Conservation (phyloP, 768 basidiomycete genomes). For the Cubamyces lactineus region DNA sequence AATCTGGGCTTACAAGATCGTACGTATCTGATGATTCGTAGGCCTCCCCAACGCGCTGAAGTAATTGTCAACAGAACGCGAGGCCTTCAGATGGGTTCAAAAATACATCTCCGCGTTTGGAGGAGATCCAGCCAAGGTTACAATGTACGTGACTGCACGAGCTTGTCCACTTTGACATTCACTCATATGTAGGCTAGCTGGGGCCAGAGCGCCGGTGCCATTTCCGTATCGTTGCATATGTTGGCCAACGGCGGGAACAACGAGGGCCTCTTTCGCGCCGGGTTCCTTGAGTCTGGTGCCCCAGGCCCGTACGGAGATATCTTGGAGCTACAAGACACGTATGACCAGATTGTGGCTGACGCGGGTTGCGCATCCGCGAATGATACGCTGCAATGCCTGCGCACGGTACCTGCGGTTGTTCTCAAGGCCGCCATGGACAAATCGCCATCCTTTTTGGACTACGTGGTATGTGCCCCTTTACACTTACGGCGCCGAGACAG, state of each 20-base stretch:
- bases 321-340: constrained; percentile 10
- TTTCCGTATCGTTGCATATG: constrained; percentile 35
- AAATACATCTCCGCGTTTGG: constrained; percentile 46
- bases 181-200: constrained; percentile 35
- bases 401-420: constrained; percentile 11
- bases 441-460: constrained; percentile 16
- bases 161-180: background rate
- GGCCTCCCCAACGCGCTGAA: background rate
- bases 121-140: constrained; percentile 48
- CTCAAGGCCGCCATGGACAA: constrained; percentile 19
- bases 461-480: background rate
- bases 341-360: constrained; percentile 16
- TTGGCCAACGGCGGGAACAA: constrained; percentile 27
- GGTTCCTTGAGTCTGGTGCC: constrained; percentile 41
- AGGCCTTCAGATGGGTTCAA: constrained; percentile 49
- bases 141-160: constrained; percentile 34
- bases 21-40: constrained; percentile 41
- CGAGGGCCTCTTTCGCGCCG: constrained; percentile 30
- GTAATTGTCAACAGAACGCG: constrained; percentile 31
- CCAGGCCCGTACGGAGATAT: constrained; percentile 7
- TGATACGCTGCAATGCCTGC: constrained; percentile 27
- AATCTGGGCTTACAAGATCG: constrained; percentile 46
- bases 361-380: constrained; percentile 15
- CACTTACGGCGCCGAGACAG: background rate
- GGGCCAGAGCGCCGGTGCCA: constrained; percentile 45